Percentiles rank a stretch among this genome's conserved stretches.
Conservation (phyloP, 108 stramenopile genomes). For the Cyclostephanos invisitatus region DNA sequence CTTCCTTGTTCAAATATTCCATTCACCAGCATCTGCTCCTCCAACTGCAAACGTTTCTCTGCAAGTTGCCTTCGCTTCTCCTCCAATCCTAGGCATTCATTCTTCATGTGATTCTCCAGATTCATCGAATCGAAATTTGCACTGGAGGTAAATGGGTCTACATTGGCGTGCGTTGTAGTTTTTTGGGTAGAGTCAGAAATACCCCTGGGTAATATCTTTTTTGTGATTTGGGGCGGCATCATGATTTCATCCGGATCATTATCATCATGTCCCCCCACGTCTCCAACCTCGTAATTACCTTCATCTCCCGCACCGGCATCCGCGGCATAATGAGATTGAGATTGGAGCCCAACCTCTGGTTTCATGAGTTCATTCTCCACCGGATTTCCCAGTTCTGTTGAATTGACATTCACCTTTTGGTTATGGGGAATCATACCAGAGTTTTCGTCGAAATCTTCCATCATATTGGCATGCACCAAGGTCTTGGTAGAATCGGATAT, state of each 20-base stretch:
- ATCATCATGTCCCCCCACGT: neutral
- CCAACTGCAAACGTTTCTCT: neutral
- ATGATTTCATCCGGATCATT: constrained; percentile 11
- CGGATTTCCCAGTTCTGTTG: neutral
- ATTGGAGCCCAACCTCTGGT: neutral
- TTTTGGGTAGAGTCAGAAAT: constrained; percentile 10
- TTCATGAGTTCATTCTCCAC: constrained; percentile 1
- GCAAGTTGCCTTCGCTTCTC: constrained; percentile 6
- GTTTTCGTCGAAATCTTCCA: constrained; percentile 1
- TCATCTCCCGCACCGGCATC: constrained; percentile 5
- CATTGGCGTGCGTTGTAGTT: neutral
- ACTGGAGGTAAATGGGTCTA: neutral
- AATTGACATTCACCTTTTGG: neutral
- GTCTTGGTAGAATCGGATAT: constrained; percentile 9
- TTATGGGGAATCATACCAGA: constrained; percentile 1
- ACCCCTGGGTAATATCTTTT: neutral
- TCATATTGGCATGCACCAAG: neutral
- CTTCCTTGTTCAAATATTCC: neutral
- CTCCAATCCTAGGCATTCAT: neutral
- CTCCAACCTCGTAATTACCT: neutral
- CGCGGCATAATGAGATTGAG: neutral
- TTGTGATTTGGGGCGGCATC: constrained; percentile 1
- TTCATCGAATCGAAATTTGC: neutral
- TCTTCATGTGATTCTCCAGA: constrained; percentile 2
- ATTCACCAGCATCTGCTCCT: neutral